These are phyloP conservation scores for Apostasia ramifera DNA, from an alignment of 106 monocot genomes.

Conservation along the genomic window DNA sequence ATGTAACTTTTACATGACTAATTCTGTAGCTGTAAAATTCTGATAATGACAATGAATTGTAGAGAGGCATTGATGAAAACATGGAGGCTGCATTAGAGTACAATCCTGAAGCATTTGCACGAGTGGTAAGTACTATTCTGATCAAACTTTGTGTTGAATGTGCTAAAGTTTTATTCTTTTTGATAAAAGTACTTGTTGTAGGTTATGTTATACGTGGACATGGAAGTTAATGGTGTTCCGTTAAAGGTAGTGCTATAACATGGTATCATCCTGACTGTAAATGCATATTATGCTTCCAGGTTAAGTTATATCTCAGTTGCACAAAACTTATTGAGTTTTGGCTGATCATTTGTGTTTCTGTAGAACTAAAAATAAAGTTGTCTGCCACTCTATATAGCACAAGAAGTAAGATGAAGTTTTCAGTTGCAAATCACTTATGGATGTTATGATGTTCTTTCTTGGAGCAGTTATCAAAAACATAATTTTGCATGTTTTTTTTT, in stretches of 20 bases:
- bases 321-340: no score
- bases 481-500: no score
- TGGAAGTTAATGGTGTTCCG: constrained; percentile 99
- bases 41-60: constrained; percentile 2
- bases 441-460: no score
- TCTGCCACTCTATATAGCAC: no score
- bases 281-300: no score
- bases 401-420: no score
- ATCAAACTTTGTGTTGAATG: background rate
- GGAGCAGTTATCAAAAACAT: no score
- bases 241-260: constrained; percentile 58
- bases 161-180: background rate
- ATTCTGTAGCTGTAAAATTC: background rate
- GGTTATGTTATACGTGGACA: constrained; percentile 98
- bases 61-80: constrained; percentile 99
- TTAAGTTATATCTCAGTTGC: no score
- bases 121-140: constrained; percentile 52
- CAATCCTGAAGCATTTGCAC: constrained; percentile 96
- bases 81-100: constrained; percentile 95
- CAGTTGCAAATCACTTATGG: no score
- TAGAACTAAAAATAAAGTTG: no score
- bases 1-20: background rate
- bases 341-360: no score
- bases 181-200: constrained; percentile 21
- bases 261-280: background rate